Conservation (phyloP, 2,329 filamentous ascomycete genomes). For the Hortaea sp. region DNA sequence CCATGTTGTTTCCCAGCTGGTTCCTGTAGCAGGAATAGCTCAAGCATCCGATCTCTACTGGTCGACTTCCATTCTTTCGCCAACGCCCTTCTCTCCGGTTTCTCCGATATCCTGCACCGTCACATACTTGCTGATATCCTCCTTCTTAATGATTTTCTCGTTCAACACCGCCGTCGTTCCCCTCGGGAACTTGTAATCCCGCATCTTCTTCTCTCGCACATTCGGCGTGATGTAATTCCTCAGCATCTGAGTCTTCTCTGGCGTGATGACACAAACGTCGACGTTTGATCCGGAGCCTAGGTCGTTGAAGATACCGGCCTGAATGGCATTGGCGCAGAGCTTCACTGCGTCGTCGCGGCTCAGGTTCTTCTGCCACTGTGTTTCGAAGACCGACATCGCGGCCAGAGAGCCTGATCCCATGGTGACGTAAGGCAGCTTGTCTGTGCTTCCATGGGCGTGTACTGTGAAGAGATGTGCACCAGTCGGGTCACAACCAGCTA, state of each 20-base stretch:
- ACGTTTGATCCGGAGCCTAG: conserved; percentile 94
- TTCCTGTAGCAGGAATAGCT: too few relatives aligned
- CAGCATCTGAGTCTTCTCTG: conserved; percentile 87
- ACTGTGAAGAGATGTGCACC: conserved; percentile 95
- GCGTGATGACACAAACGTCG: conserved; percentile 89
- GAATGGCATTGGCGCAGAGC: conserved; percentile 75
- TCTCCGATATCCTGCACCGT: conserved; percentile 70
- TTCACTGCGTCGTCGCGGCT: conserved; percentile 72
- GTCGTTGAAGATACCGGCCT: conserved; percentile 98
- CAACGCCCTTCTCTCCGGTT: conserved; percentile 49
- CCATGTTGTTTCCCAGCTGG: not conserved
- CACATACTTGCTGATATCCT: conserved; percentile 88
- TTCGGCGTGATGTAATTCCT: conserved; percentile 92
- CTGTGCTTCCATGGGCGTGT: conserved; percentile 93
- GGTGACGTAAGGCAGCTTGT: conserved; percentile 98
- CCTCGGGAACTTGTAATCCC: conserved; percentile 81
- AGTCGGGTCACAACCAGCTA: conserved; percentile 92
- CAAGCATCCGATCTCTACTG: conserved; percentile 15
- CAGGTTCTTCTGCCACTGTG: conserved; percentile 75
- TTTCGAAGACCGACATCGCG: conserved; percentile 97
- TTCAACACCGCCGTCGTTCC: conserved; percentile 95
- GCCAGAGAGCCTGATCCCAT: conserved; percentile 96
- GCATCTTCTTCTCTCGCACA: conserved; percentile 78
- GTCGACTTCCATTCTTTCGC: conserved; percentile 58
- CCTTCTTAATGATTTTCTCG: conserved; percentile 90